Evolutionary conservation across 164 flowering plant genomes (phyloP), one percentile per base, ranked within the genome.

Genomic region (Vitis rotundifolia): DNA sequence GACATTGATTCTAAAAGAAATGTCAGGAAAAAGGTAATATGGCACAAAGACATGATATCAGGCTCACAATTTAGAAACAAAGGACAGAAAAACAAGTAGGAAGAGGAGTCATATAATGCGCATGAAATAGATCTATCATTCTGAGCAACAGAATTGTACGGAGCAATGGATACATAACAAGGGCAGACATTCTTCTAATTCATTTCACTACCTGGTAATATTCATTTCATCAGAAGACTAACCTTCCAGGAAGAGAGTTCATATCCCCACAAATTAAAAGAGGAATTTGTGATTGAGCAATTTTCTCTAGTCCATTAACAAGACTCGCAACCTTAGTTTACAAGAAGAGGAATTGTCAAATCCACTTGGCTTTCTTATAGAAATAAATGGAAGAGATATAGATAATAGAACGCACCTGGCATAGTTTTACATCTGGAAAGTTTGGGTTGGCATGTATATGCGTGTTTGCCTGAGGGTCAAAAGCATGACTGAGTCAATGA

Each of bases 221-320:
- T 37, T 37, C 44, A 22, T 13, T 9, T 60, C 59, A 68, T 12
- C 28, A 69, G 62, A 74, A 37, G 61, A 67, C 73, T 70, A 28
- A 85, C 89, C 89, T 83, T 73, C 63, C 59, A 16, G 87, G 89
- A 61, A 58, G 71, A 65, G 81, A 81, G 80, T 83, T 86, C 49
- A 86, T 68, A 76, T 86, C 89, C 68, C 81, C 84, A 71, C 89
- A 86, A 8, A 83, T 47, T 51, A 86, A 18, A n/a, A 83, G 31
- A 63, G 87, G 87, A 29, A 79, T 74, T 15, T 62, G 5, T 65
- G 68, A 49, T 22, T 71, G 13, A 11, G 66, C 47, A 55, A 77
- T 79, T 26, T 44, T 66, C 64, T 82, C 82, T 22, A 86, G 73
- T 55, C 64, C 80, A 37, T 62, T 54, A 10, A 82, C 11, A 22